Percentiles rank a stretch among this genome's conserved stretches.
Evolutionary conservation across 2,329 filamentous ascomycete genomes (phyloP).

Genomic region (Aspergillus aculeatus): DNA sequence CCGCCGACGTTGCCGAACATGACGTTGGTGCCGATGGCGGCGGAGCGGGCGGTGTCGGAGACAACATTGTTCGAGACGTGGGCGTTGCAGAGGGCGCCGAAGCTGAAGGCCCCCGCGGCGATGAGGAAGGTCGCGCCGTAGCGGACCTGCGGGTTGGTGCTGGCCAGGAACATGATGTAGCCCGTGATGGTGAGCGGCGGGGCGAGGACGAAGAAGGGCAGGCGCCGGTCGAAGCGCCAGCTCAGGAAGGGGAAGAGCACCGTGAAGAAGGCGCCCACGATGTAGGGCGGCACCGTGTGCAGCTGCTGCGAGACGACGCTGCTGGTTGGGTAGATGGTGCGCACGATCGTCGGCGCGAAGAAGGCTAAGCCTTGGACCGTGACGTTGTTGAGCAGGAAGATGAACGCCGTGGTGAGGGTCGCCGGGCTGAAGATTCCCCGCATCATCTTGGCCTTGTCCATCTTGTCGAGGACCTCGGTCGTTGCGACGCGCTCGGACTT

Average conservation of each 20-base stretch:
- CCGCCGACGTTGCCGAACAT: constrained; percentile 75
- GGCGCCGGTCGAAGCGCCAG: constrained; percentile 60
- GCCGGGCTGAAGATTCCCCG: constrained; percentile 65
- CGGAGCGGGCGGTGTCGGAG: constrained; percentile 66
- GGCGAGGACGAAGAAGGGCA: constrained; percentile 59
- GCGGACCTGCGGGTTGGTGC: constrained; percentile 51
- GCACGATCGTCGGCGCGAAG: constrained; percentile 69
- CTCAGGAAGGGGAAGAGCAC: constrained; percentile 61
- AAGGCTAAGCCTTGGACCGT: constrained; percentile 70
- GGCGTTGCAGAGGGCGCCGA: constrained; percentile 65
- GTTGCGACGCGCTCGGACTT: constrained; percentile 66
- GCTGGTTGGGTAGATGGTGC: constrained; percentile 62
- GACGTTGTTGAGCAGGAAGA: constrained; percentile 67
- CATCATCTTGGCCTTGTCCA: constrained; percentile 59
- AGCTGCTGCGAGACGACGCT: constrained; percentile 65
- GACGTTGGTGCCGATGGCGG: constrained; percentile 65
- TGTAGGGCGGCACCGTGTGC: constrained; percentile 68
- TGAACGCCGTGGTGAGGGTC: constrained; percentile 55
- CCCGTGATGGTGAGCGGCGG: constrained; percentile 66
- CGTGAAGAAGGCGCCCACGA: constrained; percentile 66
- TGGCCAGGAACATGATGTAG: constrained; percentile 69
- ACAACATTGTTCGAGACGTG: constrained; percentile 69
- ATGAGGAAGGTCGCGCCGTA: constrained; percentile 72
- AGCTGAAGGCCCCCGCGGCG: constrained; percentile 61
- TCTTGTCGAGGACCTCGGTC: constrained; percentile 62